A percentile compares a stretch with the other conserved stretches of the same genome.
Conservation (phyloP, 169 alveolate species). For the Plasmodium vivax region DNA sequence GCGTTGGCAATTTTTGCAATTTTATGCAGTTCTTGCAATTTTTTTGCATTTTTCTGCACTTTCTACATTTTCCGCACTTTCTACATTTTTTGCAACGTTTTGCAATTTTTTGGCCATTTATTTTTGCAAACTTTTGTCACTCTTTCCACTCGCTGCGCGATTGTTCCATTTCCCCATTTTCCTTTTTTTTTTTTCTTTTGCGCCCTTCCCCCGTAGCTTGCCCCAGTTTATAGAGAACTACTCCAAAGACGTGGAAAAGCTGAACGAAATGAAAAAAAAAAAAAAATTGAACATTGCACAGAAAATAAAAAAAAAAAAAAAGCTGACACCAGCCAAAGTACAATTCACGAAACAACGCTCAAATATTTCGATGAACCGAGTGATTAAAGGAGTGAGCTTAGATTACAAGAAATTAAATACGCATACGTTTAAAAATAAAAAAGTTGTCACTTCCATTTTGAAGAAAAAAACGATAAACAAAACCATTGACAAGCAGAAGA, state of each 20-base stretch:
- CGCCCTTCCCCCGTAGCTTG: constrained; percentile 3
- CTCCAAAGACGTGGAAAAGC: constrained; percentile 62
- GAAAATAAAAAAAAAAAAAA: constrained; percentile 22
- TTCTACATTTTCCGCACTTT: no score
- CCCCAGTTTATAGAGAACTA: constrained; percentile 63
- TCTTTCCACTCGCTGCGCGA: neutral
- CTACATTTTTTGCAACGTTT: no score
- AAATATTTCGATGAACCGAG: constrained; percentile 60
- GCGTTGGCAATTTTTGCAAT: neutral
- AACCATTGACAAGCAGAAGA: constrained; percentile 31
- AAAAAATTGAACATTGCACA: constrained; percentile 6
- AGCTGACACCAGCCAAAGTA: constrained; percentile 25
- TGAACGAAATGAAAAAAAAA: constrained; percentile 61
- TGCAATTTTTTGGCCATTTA: neutral
- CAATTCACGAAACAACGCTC: constrained; percentile 48
- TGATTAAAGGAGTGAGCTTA: constrained; percentile 50
- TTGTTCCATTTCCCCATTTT: neutral
- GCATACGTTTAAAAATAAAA: constrained; percentile 26
- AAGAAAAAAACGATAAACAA: constrained; percentile 49
- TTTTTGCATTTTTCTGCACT: neutral
- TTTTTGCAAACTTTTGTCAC: neutral
- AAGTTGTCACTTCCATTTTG: constrained; percentile 39
- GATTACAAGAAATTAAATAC: constrained; percentile 62
- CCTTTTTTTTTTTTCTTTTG: constrained; percentile 6
- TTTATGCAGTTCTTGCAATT: neutral